Evolutionary conservation across 208 protist genomes (phyloP).

Genomic region (Blechomonas ayalai): DNA sequence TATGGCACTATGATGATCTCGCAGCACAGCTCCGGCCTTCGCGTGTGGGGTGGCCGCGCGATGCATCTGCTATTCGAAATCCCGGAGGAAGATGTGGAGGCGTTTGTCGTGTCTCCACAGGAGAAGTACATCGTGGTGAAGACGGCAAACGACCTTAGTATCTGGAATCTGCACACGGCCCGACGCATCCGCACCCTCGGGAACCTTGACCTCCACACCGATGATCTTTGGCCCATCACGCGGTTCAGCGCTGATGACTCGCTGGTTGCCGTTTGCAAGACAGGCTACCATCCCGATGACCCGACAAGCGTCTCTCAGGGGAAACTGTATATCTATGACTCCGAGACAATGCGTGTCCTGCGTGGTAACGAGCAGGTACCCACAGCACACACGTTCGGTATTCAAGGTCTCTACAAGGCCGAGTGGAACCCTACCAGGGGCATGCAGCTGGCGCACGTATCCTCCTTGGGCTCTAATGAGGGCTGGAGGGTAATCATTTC

Average conservation of each 20-base stretch:
- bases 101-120: slow-evolving; percentile 79
- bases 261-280: slow-evolving; percentile 73
- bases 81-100: slow-evolving; percentile 48
- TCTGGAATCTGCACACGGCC: slow-evolving; percentile 71
- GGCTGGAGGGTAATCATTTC: slow-evolving; percentile 79
- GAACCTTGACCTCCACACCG: slow-evolving; percentile 68
- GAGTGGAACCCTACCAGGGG: slow-evolving; percentile 80
- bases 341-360: slow-evolving; percentile 66
- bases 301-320: slow-evolving; percentile 24
- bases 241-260: slow-evolving; percentile 85
- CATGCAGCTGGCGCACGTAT: slow-evolving; percentile 75
- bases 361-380: slow-evolving; percentile 27
- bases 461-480: slow-evolving; percentile 33
- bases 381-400: slow-evolving; percentile 45
- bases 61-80: slow-evolving; percentile 85
- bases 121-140: slow-evolving; percentile 88
- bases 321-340: slow-evolving; percentile 71
- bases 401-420: slow-evolving; percentile 68
- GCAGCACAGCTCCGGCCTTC: slow-evolving; percentile 54
- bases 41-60: slow-evolving; percentile 72
- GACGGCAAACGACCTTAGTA: slow-evolving; percentile 69
- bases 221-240: slow-evolving; percentile 78
- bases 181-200: slow-evolving; percentile 78
- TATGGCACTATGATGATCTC: slow-evolving; percentile 83
- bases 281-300: slow-evolving; percentile 30